Conservation (phyloP, 75 land plant genomes). For the Sequoiadendron giganteum region DNA sequence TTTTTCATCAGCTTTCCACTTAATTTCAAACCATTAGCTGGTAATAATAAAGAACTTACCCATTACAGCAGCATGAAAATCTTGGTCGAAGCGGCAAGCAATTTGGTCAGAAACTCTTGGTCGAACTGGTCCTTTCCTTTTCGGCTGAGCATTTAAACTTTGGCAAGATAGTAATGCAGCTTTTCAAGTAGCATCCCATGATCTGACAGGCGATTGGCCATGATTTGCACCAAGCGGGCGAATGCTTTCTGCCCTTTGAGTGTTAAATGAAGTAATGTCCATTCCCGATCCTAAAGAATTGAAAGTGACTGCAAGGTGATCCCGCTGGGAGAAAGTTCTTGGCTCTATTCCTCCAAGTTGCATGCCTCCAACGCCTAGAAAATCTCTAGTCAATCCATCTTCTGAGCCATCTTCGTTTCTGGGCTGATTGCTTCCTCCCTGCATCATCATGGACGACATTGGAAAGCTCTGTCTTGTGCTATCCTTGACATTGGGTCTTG, state of each 20-base stretch:
- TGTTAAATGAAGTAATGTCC: not conserved
- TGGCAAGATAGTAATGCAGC: no score
- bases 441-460: not conserved
- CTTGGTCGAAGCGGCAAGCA: not conserved
- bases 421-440: not conserved
- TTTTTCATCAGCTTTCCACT: not conserved
- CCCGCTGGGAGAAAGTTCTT: constrained; percentile 24
- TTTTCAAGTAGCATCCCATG: not conserved
- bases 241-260: not conserved
- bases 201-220: not conserved
- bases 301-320: not conserved
- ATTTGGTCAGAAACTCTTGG: no score
- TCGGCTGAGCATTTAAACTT: not conserved
- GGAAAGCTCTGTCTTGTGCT: not conserved
- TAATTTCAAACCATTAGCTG: not conserved
- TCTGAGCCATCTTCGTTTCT: constrained; percentile 13
- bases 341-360: not conserved
- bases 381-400: constrained; percentile 70
- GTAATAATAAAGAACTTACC: constrained; percentile 9
- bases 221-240: not conserved
- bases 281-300: not conserved
- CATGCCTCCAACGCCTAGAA: constrained; percentile 53
- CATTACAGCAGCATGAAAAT: not conserved
- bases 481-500: not conserved
- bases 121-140: not conserved